Evolutionary conservation across 495 filamentous ascomycete species (phyloP).

Genomic region (Lindgomyces ingoldianus): DNA sequence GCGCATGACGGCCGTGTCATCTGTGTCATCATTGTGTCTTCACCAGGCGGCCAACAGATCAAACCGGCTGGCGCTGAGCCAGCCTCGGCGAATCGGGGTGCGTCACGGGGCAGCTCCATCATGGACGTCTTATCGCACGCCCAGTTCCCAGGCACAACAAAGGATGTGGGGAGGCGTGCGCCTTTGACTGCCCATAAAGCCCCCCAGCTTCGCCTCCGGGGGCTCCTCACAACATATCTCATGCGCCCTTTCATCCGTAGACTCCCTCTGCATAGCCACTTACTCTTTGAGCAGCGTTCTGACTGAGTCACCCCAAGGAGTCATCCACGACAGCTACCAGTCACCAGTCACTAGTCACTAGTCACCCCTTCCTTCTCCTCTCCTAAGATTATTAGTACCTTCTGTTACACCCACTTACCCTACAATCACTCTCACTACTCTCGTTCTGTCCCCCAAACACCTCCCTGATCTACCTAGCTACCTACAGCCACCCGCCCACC

Average conservation of each 20-base stretch:
- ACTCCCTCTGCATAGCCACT: slow-evolving; percentile 20
- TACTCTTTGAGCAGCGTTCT: slow-evolving; percentile 3
- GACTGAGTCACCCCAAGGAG: slow-evolving; percentile 32
- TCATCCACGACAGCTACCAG: slow-evolving; percentile 22
- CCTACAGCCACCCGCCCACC: neutral
- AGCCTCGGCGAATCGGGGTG: slow-evolving; percentile 14
- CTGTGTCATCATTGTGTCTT: slow-evolving; percentile 18
- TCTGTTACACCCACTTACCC: slow-evolving; percentile 17
- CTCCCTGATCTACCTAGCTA: slow-evolving; percentile 18
- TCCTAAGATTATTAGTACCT: slow-evolving; percentile 25
- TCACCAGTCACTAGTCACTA: slow-evolving; percentile 6
- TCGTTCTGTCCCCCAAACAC: slow-evolving; percentile 10
- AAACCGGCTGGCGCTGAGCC: slow-evolving; percentile 14
- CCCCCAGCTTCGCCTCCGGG: neutral
- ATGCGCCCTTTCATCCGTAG: slow-evolving; percentile 5
- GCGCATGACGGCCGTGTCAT: slow-evolving; percentile 31
- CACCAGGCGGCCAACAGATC: slow-evolving; percentile 5
- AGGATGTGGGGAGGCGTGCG: slow-evolving; percentile 33
- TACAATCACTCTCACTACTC: slow-evolving; percentile 11
- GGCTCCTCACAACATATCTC: slow-evolving; percentile 6
- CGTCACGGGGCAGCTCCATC: slow-evolving; percentile 29
- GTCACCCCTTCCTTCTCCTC: slow-evolving; percentile 28
- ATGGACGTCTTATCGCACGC: slow-evolving; percentile 26
- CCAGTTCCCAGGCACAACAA: slow-evolving; percentile 34
- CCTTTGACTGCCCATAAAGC: slow-evolving; percentile 26